Base-by-base conservation (phyloP, 352 stramenopile genomes). In the Pythium coloratum region DNA sequence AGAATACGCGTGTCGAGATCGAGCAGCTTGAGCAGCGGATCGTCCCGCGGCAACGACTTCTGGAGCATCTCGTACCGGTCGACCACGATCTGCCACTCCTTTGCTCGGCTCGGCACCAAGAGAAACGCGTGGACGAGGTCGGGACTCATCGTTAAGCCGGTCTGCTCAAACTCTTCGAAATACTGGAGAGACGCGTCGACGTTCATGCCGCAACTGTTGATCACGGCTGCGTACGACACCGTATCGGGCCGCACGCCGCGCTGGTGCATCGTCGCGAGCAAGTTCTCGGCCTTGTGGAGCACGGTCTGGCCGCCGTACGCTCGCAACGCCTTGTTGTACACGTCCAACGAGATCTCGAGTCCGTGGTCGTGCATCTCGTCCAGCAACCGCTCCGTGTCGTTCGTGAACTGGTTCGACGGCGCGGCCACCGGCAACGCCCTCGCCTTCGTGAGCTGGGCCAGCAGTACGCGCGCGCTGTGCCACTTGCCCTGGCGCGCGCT, bases 291-390 rank as follows among this genome's bases (percentile, higher is more conserved):
- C 55, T 87, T 72, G 7, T 76, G 32, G 13, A 82, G 51, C 47
- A 75, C 59, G n/a, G 65, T 71, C 24, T 82, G 60, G 33, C 75
- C 64, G 3, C 77, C 84, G 47, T 82, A 87, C 53, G 86, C 86
- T 16, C 82, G 75, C 50, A 92, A 59, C 30, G 79, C 82, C n/a
- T 82, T 79, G 61, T 92, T 92, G 64, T 84, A 90, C 3, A 89
- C 61, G 0, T 53, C 13, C 30, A 86, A 56, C 6, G 78, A 62
- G 26, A 84, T 75, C 1, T 75, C 72, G 26, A 90, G 65, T 5
- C 63, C 64, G 18, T 86, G 56, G 3, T 20, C 34, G 6, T 77
- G 38, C 77, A 92, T 81, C 3, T 91, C 82, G 8, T 72, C 40
- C 26, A 92, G 62, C 57, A 91, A 64, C 8, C 62, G 57, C 2